Evolutionary conservation across 768 basidiomycete species (phyloP).

Genomic region (Hysterangium stoloniferum): DNA sequence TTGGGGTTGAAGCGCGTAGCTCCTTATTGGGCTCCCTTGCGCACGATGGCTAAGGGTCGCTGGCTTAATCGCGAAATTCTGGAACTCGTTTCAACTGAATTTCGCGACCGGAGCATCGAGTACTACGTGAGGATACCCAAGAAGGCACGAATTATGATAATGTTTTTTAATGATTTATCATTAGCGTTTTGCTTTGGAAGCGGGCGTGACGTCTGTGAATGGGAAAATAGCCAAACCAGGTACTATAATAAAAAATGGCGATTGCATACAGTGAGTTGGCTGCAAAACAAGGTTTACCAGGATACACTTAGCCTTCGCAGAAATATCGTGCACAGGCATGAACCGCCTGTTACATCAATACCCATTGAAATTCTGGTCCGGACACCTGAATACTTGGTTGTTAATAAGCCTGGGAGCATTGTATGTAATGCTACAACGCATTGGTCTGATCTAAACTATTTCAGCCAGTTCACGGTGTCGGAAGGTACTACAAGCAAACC

Average conservation of each 20-base stretch:
- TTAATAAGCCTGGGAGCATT: conserved; percentile 95
- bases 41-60: conserved; percentile 85
- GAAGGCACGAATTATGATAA: background rate
- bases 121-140: conserved; percentile 72
- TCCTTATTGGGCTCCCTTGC: conserved; percentile 91
- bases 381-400: conserved; percentile 78
- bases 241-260: conserved; percentile 76
- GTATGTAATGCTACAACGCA: conserved; percentile 39
- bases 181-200: conserved; percentile 68
- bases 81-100: conserved; percentile 91
- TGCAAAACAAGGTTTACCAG: background rate
- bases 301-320: conserved; percentile 28
- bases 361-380: conserved; percentile 72
- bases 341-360: conserved; percentile 85
- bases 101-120: conserved; percentile 87
- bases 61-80: conserved; percentile 85
- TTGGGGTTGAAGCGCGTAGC: conserved; percentile 66
- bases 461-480: conserved; percentile 88
- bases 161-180: background rate
- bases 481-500: conserved; percentile 84
- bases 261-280: conserved; percentile 73
- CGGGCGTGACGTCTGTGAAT: conserved; percentile 93
- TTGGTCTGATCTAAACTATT: background rate
- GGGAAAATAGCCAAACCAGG: conserved; percentile 77
- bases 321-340: conserved; percentile 93